Percentiles rank a stretch among this genome's conserved stretches.
Evolutionary conservation across 129 eudicot species (phyloP).

Genomic region (Logfia minima): DNA sequence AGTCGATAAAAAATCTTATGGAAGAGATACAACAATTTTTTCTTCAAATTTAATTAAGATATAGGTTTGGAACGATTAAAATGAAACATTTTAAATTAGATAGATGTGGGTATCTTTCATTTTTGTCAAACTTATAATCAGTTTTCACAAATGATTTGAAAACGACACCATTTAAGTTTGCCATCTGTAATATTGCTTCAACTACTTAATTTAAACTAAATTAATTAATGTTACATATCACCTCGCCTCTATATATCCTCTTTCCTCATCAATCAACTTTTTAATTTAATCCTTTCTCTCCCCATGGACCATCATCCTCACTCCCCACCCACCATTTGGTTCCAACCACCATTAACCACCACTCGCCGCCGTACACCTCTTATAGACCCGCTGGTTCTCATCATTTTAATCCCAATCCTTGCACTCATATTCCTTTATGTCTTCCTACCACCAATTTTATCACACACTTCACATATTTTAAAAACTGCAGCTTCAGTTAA

Average conservation of each 20-base stretch:
- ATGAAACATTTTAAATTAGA: too few species aligned
- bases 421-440: constrained; percentile 42
- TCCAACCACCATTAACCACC: constrained; percentile 37
- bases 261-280: constrained; percentile 8
- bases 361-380: constrained; percentile 46
- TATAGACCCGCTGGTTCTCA: constrained; percentile 59
- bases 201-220: background rate
- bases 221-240: background rate
- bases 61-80: too few species aligned
- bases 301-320: constrained; percentile 63
- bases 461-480: constrained; percentile 49
- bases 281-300: too few species aligned
- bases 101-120: too few species aligned
- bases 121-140: too few species aligned
- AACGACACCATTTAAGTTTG: constrained; percentile 23
- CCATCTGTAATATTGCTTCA: constrained; percentile 28
- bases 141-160: constrained; percentile 20
- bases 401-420: constrained; percentile 54
- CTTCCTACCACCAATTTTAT: constrained; percentile 51
- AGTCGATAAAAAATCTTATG: too few species aligned
- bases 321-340: constrained; percentile 51
- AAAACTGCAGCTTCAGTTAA: constrained; percentile 48
- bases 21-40: too few species aligned
- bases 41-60: too few species aligned
- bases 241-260: constrained; percentile 24